phyloP scores from a whole-genome alignment of 805 yeast species.

The Ogataea trehaloabstinens region DNA sequence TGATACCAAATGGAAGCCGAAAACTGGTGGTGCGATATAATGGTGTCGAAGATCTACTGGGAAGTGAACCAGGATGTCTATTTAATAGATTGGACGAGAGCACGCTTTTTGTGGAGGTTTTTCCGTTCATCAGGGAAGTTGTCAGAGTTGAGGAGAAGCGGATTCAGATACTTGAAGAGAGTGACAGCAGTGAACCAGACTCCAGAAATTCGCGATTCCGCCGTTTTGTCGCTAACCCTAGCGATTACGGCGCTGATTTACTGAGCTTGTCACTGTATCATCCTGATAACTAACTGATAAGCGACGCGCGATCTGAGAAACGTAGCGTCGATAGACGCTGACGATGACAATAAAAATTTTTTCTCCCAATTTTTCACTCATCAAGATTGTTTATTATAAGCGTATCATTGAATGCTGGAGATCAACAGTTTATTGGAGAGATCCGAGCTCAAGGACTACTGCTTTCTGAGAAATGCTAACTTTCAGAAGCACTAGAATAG shows the following conservation, averaged over 20 bases:
- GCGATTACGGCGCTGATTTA: constrained; percentile 16
- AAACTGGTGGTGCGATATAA: constrained; percentile 13
- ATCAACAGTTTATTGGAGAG: too few relatives aligned
- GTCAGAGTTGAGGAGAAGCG: constrained; percentile 25
- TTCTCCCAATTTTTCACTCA: too few relatives aligned
- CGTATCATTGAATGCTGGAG: too few relatives aligned
- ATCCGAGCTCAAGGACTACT: too few relatives aligned
- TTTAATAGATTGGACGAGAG: constrained; percentile 19
- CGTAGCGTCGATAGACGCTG: too few relatives aligned
- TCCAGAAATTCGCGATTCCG: background rate
- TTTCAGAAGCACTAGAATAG: constrained; percentile 8
- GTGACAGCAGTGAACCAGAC: background rate
- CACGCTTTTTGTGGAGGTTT: constrained; percentile 20
- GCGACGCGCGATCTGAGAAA: too few relatives aligned
- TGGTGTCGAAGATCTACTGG: constrained; percentile 22
- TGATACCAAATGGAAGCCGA: constrained; percentile 25
- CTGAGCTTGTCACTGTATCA: too few relatives aligned
- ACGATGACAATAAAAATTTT: too few relatives aligned
- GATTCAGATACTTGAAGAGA: constrained; percentile 3
- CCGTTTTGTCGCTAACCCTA: constrained; percentile 15
- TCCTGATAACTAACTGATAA: too few relatives aligned
- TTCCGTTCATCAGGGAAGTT: constrained; percentile 29
- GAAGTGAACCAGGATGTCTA: constrained; percentile 18
- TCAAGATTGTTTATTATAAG: too few relatives aligned
- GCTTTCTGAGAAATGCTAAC: constrained; percentile 14